Evolutionary conservation across 352 stramenopile genomes (phyloP), one percentile per base, ranked within the genome.

Genomic region (Phytopythium oedochilum): DNA sequence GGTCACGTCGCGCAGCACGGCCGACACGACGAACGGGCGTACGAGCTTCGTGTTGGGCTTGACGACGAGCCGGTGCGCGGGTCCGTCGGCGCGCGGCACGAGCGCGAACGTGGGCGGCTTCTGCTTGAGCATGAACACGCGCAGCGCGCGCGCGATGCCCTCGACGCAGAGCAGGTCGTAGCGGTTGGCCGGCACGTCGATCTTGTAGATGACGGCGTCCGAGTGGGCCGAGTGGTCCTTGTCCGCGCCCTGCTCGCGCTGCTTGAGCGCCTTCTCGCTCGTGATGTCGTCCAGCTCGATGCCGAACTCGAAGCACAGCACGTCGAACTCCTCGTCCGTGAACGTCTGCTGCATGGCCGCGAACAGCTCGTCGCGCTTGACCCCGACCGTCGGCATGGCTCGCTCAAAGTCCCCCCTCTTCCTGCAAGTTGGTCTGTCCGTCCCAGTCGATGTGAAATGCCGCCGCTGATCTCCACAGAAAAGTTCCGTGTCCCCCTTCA

Each of bases 251-350:
- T 91, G 78, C 65, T 94, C 86, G 57, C 85, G 78, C 67, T 92
- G 72, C 63, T 92, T 93, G 61, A 95, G 83, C 70, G 90, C 77
- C 49, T 83, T 85, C 61, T 92, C 83, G 64, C 78, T 92, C 66
- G 86, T 96, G 53, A 96, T 86, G 61, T 95, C 84, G 64, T 95
- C 86, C 57, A 99, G 75, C 70, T 99, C 97, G 58, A 99, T 98
- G 54, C 98, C 98, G 68, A 99, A 99, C 82, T 99, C 97, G 73
- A 99, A 99, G 79, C 97, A 99, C 20, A 99, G 84, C 59, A 99
- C 88, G 65, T 99, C 97, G 75, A 99, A 99, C 70, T 99, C 97
- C 55, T 99, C 88, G 68, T 96, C 94, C 48, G 96, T 99, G 86
- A 98, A 99, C 45, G 73, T 92, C 71, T 97, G 86, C 60, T 96